These are phyloP conservation scores for Cnidoscolus chayamansa DNA, from an alignment of 441 rosid species.

Conservation along the genomic window DNA sequence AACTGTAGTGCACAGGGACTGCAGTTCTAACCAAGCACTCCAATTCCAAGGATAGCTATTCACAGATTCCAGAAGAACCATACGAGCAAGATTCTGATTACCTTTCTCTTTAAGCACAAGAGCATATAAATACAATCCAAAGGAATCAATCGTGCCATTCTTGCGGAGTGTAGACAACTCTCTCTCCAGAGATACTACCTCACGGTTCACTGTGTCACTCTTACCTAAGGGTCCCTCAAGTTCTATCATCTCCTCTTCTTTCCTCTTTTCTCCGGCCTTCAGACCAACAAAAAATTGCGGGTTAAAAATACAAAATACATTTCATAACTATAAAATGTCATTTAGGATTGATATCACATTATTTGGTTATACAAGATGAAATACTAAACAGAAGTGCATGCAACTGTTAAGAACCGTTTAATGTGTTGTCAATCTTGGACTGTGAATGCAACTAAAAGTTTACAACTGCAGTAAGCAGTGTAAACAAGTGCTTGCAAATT, in stretches of 20 bases:
- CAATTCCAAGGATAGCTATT: slow-evolving; percentile 97
- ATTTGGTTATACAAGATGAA: slow-evolving; percentile 1
- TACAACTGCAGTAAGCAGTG: background rate
- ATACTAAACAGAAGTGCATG: background rate
- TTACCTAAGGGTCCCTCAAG: slow-evolving; percentile 83
- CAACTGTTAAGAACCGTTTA: background rate
- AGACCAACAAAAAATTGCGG: slow-evolving; percentile 13
- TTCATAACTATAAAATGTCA: background rate
- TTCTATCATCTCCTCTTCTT: slow-evolving; percentile 91
- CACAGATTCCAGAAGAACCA: slow-evolving; percentile 79
- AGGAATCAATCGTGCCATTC: slow-evolving; percentile 74
- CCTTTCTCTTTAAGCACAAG: slow-evolving; percentile 90
- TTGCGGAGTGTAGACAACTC: slow-evolving; percentile 69
- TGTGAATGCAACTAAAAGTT: background rate
- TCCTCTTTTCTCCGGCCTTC: slow-evolving; percentile 95
- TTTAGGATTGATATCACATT: background rate
- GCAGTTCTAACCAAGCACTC: slow-evolving; percentile 95
- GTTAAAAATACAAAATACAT: background rate
- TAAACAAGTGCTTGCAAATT: slow-evolving; percentile 10
- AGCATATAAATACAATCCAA: slow-evolving; percentile 82
- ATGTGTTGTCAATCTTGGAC: background rate
- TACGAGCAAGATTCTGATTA: slow-evolving; percentile 65
- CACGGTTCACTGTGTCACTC: slow-evolving; percentile 68
- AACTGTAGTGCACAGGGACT: slow-evolving; percentile 61
- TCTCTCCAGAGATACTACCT: slow-evolving; percentile 73